phyloP scores from a whole-genome alignment of 495 filamentous ascomycete species.

The Collariella sp. region DNA sequence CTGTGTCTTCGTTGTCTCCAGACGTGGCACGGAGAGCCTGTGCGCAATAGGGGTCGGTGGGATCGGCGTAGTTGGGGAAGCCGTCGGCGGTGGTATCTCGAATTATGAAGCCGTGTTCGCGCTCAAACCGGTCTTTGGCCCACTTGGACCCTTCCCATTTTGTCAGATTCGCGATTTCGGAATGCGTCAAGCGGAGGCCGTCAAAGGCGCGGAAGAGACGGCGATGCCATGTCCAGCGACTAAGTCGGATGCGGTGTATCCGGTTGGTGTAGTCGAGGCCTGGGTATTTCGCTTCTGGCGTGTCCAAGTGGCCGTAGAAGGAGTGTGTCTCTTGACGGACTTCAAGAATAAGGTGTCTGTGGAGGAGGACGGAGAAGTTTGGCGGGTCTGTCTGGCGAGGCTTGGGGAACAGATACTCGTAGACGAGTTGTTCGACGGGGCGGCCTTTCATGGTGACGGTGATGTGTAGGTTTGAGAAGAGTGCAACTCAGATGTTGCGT shows the following conservation, averaged over 20 bases:
- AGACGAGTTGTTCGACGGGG: slow-evolving; percentile 46
- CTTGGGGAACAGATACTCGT: slow-evolving; percentile 47
- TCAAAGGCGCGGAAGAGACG: slow-evolving; percentile 79
- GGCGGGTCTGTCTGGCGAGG: slow-evolving; percentile 42
- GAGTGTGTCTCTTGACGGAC: slow-evolving; percentile 75
- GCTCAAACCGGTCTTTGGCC: slow-evolving; percentile 77
- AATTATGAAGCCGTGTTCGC: slow-evolving; percentile 63
- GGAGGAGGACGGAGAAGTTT: slow-evolving; percentile 45
- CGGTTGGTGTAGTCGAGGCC: slow-evolving; percentile 77
- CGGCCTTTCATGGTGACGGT: slow-evolving; percentile 44
- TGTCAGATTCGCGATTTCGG: slow-evolving; percentile 70
- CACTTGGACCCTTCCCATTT: slow-evolving; percentile 93
- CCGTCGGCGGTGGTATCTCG: slow-evolving; percentile 69
- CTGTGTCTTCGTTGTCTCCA: slow-evolving; percentile 10
- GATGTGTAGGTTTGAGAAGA: not conserved
- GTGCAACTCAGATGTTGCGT: not conserved
- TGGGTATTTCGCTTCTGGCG: slow-evolving; percentile 80
- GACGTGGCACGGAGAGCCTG: slow-evolving; percentile 18
- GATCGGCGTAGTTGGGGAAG: slow-evolving; percentile 47
- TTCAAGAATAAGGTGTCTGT: slow-evolving; percentile 70
- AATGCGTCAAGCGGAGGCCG: slow-evolving; percentile 59
- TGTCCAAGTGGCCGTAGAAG: slow-evolving; percentile 81
- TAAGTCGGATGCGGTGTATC: slow-evolving; percentile 74
- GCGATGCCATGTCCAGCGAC: slow-evolving; percentile 73
- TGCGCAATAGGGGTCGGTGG: slow-evolving; percentile 35